Evolutionary conservation across 176 grass and related monocot genomes (phyloP), one percentile per base, ranked within the genome.

Genomic region (Aegilops tauschii): DNA sequence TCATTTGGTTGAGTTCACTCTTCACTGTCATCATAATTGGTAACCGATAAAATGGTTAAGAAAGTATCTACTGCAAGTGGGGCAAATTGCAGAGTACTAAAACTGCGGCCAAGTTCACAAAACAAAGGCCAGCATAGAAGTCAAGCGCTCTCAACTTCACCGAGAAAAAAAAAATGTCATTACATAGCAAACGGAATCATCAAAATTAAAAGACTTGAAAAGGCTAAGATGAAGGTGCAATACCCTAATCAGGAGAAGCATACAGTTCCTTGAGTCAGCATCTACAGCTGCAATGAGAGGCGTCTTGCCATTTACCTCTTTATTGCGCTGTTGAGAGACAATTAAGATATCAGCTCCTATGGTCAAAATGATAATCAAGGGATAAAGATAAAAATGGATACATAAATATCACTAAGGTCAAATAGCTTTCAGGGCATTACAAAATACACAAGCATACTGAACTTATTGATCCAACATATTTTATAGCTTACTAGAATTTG

Each of bases 241-340:
- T 80, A 80, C 78, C 78, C 23, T 61, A 10, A 64, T 10, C 13
- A 80, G 59, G 56, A 80, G 78, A 39, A 25, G 35, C 58, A 80
- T 61, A 44, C 78, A 80, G 6, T 80, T 80, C 59, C 35, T 27
- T 44, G 56, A 61, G 56, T 25, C 35, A 45, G 59, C 78, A 44
- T 40, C 8, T 17, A 80, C 18, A 80, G 78, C 58, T 10, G 59
- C 31, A 65, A 62, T 39, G 1, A 80, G 61, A 18, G 77, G 78
- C 28, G 78, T 65, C 35, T 28, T 63, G 5, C 78, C 78, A 44
- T 64, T 9, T 64, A 42, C 78, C 36, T 44, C 27, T 61, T 80
- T 80, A 8, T 80, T 65, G 58, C 20, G 9, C 78, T 80, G n/a
- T 35, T 64, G 4, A 80, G 5, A 61, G 18, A 65, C 36, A 80